These are phyloP conservation scores for Flaveria ramosissima DNA, from an alignment of 129 eudicot species.

Conservation along the genomic window DNA sequence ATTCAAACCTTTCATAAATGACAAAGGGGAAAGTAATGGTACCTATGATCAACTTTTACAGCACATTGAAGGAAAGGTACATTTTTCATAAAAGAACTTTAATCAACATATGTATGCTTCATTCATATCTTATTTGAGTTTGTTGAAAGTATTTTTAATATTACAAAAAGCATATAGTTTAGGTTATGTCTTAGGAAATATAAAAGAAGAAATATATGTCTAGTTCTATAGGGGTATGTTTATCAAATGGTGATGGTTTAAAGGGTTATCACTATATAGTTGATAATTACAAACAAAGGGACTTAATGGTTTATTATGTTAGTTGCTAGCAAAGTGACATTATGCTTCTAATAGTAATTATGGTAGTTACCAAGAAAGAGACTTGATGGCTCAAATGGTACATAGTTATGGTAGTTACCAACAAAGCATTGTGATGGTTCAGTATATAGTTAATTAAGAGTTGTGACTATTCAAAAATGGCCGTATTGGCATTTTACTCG, in stretches of 20 bases:
- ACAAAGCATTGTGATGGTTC: neutral
- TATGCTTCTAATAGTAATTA: too few species aligned
- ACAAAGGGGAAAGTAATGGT: slow-evolving; percentile 28
- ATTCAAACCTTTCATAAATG: slow-evolving; percentile 24
- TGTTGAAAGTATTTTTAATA: too few species aligned
- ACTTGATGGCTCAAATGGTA: neutral
- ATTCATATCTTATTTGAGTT: neutral
- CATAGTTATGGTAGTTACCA: neutral
- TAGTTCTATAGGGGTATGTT: neutral
- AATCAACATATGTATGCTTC: neutral
- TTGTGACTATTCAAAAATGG: neutral
- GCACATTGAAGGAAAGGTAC: slow-evolving; percentile 24
- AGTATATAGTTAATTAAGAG: too few species aligned
- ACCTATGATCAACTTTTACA: slow-evolving; percentile 25
- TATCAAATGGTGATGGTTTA: neutral
- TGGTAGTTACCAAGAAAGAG: neutral
- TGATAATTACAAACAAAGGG: too few species aligned
- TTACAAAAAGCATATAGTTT: too few species aligned
- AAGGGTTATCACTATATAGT: neutral
- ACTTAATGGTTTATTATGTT: too few species aligned
- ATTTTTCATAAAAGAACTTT: neutral
- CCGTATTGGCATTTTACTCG: too few species aligned
- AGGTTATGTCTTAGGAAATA: neutral
- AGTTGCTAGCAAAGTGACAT: too few species aligned
- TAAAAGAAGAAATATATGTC: neutral